Percentiles rank a stretch among this genome's conserved stretches.
These are phyloP conservation scores for Penicillium sp. DNA, from an alignment of 2,329 filamentous ascomycete genomes.

Conservation along the genomic window DNA sequence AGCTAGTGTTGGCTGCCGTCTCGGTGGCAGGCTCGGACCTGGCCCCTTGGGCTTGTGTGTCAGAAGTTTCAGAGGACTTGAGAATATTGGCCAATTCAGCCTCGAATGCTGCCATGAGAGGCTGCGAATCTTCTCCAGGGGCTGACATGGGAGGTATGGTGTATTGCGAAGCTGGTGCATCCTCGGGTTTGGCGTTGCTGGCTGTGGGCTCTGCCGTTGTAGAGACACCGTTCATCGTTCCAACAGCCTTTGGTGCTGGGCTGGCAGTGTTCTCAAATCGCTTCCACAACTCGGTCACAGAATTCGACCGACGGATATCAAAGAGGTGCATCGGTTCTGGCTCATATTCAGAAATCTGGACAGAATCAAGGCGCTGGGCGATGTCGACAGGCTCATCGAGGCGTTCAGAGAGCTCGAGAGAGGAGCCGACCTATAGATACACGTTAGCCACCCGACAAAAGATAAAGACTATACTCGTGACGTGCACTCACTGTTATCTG, in stretches of 20 bases:
- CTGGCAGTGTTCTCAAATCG: constrained; percentile 22
- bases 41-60: background rate
- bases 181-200: constrained; percentile 5
- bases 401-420: constrained; percentile 45
- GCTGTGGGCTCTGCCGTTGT: background rate
- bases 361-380: constrained; percentile 5
- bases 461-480: background rate
- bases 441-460: constrained; percentile 11
- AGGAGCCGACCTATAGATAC: constrained; percentile 42
- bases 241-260: background rate
- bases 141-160: constrained; percentile 4
- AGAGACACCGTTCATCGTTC: background rate
- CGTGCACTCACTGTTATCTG: constrained; percentile 43
- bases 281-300: constrained; percentile 39
- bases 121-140: constrained; percentile 21
- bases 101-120: constrained; percentile 40
- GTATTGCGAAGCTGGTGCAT: constrained; percentile 11
- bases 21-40: background rate
- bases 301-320: constrained; percentile 42
- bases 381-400: constrained; percentile 40
- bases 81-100: constrained; percentile 38
- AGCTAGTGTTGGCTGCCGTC: constrained; percentile 7
- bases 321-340: constrained; percentile 43
- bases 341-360: constrained; percentile 12
- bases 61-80: constrained; percentile 13